A percentile compares a stretch with the other conserved stretches of the same genome.
Evolutionary conservation across 2,329 filamentous ascomycete species (phyloP).

Genomic region (Chaetomium olivaceum): DNA sequence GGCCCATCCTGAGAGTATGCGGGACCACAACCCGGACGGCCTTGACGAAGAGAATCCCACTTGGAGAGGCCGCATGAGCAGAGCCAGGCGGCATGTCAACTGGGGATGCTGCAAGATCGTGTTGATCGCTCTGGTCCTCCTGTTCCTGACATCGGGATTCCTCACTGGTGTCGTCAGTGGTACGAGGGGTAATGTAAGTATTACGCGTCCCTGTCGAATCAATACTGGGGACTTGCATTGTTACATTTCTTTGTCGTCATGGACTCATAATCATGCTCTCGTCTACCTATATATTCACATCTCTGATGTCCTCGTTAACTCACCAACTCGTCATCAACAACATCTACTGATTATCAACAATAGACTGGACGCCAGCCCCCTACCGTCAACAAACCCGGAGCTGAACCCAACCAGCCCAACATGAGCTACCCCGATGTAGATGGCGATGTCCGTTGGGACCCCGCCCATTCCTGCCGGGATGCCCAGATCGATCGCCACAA

Average conservation of each 20-base stretch:
- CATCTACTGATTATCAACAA: conserved; percentile 11
- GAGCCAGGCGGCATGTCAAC: conserved; percentile 31
- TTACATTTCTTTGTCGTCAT: neutral
- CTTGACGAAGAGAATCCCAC: conserved; percentile 28
- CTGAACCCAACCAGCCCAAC: conserved; percentile 19
- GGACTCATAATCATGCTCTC: too few relatives aligned
- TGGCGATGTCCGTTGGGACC: conserved; percentile 29
- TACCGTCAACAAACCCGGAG: conserved; percentile 4
- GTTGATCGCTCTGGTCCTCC: conserved; percentile 36
- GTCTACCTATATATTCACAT: neutral
- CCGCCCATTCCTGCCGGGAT: conserved; percentile 24
- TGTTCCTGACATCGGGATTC: conserved; percentile 38
- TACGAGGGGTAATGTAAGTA: conserved; percentile 35
- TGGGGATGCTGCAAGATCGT: conserved; percentile 37
- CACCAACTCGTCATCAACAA: too few relatives aligned
- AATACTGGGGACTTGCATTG: neutral
- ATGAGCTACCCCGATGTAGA: conserved; percentile 36
- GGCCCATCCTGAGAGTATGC: conserved; percentile 50
- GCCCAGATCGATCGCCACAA: conserved; percentile 36
- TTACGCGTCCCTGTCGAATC: conserved; percentile 14
- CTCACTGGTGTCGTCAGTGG: conserved; percentile 35
- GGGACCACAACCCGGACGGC: conserved; percentile 36
- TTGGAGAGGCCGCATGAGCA: conserved; percentile 36
- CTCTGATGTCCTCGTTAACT: neutral
- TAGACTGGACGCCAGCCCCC: conserved; percentile 15